Percentiles rank a stretch among this genome's conserved stretches.
phyloP scores from a whole-genome alignment of 164 flowering plant genomes.

The Umbellularia californica region DNA sequence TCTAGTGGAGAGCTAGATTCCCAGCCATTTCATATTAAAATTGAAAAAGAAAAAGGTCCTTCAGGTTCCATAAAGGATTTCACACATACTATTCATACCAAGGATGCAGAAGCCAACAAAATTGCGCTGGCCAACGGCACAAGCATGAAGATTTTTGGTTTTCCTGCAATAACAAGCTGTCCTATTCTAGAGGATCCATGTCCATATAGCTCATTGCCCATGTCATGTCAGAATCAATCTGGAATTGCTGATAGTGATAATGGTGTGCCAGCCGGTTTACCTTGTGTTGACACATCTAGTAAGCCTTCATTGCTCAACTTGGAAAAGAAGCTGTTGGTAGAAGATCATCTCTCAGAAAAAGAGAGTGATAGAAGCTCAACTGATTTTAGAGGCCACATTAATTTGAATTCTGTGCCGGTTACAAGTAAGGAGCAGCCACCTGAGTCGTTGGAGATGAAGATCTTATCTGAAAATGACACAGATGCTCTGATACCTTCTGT shows the following conservation, averaged over 20 bases:
- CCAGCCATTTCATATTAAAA: conserved; percentile 16
- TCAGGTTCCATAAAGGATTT: conserved; percentile 14
- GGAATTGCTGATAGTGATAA: conserved; percentile 14
- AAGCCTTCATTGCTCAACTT: conserved; percentile 30
- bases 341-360: conserved; percentile 20
- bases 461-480: conserved; percentile 27
- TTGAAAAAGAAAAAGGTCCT: conserved; percentile 20
- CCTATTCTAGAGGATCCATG: conserved; percentile 23
- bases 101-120: conserved; percentile 21
- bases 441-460: background rate
- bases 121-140: conserved; percentile 19
- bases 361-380: conserved; percentile 11
- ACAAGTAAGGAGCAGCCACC: conserved; percentile 2
- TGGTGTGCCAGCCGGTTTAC: conserved; percentile 19
- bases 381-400: conserved; percentile 34
- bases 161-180: conserved; percentile 48
- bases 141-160: conserved; percentile 47
- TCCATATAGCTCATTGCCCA: conserved; percentile 17
- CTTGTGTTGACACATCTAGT: conserved; percentile 57
- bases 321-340: conserved; percentile 13
- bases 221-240: conserved; percentile 5
- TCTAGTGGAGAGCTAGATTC: background rate
- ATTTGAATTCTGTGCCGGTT: conserved; percentile 48
- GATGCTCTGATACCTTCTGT: conserved; percentile 31
- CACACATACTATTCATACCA: conserved; percentile 21